Evolutionary conservation across 2,329 filamentous ascomycete genomes (phyloP).

Genomic region (Penicillium frequentans): DNA sequence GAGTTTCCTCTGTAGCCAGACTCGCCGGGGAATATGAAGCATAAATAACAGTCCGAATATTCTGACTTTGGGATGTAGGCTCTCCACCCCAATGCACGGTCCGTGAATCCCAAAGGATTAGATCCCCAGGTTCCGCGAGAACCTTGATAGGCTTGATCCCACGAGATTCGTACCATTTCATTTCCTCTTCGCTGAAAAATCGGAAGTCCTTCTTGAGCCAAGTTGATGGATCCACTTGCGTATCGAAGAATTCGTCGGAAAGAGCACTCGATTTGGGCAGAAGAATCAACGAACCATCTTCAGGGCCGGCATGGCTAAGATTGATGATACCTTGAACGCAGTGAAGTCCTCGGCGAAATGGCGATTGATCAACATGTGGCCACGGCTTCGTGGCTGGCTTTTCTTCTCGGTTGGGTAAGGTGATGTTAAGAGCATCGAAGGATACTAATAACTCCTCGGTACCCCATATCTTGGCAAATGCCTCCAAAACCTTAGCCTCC

Average conservation of each 20-base stretch:
- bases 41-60: conserved; percentile 24
- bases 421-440: conserved; percentile 22
- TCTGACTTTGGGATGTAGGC: conserved; percentile 16
- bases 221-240: conserved; percentile 20
- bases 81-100: conserved; percentile 24
- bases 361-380: conserved; percentile 34
- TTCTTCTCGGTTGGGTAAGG: conserved; percentile 17
- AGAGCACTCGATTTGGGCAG: conserved; percentile 22
- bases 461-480: conserved; percentile 21
- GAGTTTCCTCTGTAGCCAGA: conserved; percentile 7
- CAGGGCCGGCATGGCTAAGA: conserved; percentile 19
- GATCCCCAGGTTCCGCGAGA: conserved; percentile 44
- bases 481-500: conserved; percentile 18
- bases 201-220: conserved; percentile 19
- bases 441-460: conserved; percentile 21
- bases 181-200: conserved; percentile 25
- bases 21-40: conserved; percentile 18
- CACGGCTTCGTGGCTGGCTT: conserved; percentile 18
- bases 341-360: conserved; percentile 25
- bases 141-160: conserved; percentile 36
- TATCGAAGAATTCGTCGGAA: conserved; percentile 33
- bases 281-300: conserved; percentile 20
- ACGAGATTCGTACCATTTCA: conserved; percentile 30
- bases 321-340: conserved; percentile 27
- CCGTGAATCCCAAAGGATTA: conserved; percentile 45